A percentile compares a stretch with the other conserved stretches of the same genome.
phyloP scores from a whole-genome alignment of 208 protist species.

The Strigomonas culicis region DNA sequence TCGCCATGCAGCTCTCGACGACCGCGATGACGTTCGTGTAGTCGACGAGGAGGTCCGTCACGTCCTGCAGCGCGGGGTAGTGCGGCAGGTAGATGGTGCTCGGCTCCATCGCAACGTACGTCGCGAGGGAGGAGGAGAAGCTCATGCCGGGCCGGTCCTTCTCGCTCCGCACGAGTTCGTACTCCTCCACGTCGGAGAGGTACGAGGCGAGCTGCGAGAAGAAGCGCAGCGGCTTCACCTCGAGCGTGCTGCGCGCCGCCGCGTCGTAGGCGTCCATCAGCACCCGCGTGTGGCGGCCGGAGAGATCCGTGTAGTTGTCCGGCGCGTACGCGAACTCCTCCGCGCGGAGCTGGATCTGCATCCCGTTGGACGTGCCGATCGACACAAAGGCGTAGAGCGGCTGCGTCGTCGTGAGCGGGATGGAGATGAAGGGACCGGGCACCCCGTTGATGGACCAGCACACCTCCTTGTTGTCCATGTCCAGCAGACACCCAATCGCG shows the following conservation, averaged over 20 bases:
- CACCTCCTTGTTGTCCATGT: conserved; percentile 66
- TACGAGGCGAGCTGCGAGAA: conserved; percentile 81
- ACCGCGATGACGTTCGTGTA: conserved; percentile 70
- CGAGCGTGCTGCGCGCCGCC: conserved; percentile 36
- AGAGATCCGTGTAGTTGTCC: conserved; percentile 80
- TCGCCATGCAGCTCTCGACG: conserved; percentile 88
- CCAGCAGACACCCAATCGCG: conserved; percentile 83
- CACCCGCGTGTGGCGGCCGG: conserved; percentile 53
- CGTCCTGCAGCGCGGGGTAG: conserved; percentile 49
- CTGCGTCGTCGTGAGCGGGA: conserved; percentile 48
- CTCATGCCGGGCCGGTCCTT: neutral
- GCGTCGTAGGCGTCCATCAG: conserved; percentile 41
- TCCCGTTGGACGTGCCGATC: conserved; percentile 74
- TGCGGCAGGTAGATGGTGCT: conserved; percentile 29
- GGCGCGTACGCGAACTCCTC: conserved; percentile 81
- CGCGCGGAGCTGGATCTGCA: conserved; percentile 63
- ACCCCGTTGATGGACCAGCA: conserved; percentile 86
- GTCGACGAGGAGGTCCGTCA: conserved; percentile 25
- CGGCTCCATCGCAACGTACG: conserved; percentile 19
- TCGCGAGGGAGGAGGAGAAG: conserved; percentile 9
- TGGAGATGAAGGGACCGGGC: conserved; percentile 63
- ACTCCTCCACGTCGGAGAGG: conserved; percentile 71
- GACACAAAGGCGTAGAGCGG: conserved; percentile 76
- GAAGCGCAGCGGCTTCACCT: conserved; percentile 55
- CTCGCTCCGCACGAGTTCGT: conserved; percentile 11